Evolutionary conservation across 257 asterid species (phyloP).

Genomic region (Hygrophila difformis): DNA sequence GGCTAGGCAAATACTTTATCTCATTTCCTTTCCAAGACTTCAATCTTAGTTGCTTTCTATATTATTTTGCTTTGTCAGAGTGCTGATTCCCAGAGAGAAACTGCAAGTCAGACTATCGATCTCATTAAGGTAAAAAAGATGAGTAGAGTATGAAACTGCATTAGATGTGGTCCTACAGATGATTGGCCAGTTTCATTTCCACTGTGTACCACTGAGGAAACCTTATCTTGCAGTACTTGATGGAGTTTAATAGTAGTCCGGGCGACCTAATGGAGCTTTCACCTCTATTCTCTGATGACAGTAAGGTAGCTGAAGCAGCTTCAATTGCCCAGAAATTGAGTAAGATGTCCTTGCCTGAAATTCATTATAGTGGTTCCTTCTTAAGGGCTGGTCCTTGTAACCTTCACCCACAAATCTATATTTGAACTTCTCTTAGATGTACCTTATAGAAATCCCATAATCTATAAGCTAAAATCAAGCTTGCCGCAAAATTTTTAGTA

Average conservation of each 20-base stretch:
- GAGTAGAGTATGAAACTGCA: too few species aligned
- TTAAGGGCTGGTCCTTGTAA: too few species aligned
- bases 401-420: too few species aligned
- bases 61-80: conserved; percentile 39
- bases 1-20: conserved; percentile 2
- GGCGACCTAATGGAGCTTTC: conserved; percentile 98
- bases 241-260: conserved; percentile 97
- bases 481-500: too few species aligned
- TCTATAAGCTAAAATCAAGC: too few species aligned
- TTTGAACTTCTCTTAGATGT: too few species aligned
- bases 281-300: conserved; percentile 93
- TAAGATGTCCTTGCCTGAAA: conserved; percentile 28
- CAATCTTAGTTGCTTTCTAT: conserved; percentile 4
- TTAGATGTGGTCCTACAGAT: too few species aligned
- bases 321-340: conserved; percentile 96
- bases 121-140: conserved; percentile 86
- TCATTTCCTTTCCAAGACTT: neutral
- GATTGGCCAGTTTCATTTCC: too few species aligned
- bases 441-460: too few species aligned
- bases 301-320: conserved; percentile 99
- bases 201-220: conserved; percentile 14
- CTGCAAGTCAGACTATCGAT: conserved; percentile 95
- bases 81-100: conserved; percentile 99
- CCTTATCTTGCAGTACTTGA: conserved; percentile 66
- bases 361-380: too few species aligned